Base-by-base conservation (phyloP, 495 filamentous ascomycete genomes). In the Endocarpon pusillum region DNA sequence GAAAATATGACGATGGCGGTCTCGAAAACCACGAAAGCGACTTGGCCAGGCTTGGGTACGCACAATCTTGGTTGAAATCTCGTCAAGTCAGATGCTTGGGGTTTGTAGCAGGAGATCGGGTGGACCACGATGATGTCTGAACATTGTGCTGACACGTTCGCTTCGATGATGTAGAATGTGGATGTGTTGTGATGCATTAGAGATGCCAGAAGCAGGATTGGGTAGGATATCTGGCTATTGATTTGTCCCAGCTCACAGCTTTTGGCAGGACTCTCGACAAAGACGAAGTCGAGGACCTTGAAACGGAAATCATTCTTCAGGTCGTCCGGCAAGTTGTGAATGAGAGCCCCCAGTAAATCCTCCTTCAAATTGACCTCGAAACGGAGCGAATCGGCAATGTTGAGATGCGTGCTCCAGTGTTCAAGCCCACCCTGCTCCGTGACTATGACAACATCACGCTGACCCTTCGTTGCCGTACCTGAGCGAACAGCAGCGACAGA, bases 331-430 rank as follows among this genome's bases (percentile, higher is more conserved):
- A n/a, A n/a, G n/a, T n/a, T n/a, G n/a, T n/a, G n/a, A n/a, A n/a
- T n/a, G n/a, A n/a, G 40, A 8, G 43, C 42, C 0, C 41, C 35
- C 26, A 33, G 26, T 20, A 72, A 40, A n/a, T 62, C 47, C 3
- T 49, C 38, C 38, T 60, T 59, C 7, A 60, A 45, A 44, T 73
- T 64, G 16, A 61, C 53, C 32, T 72, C 64, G 32, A 52, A 57
- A 39, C 62, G 66, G 24, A 72, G 49, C 3, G 58, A 54, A 36
- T 69, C 66, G 14, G 67, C 78, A 19, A 85, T 85, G 22, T 80
- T 76, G 52, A 85, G 78, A 45, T 82, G 81, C 3, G 92, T 64
- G 47, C 81, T 77, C 89, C 89, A 97, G 8, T 75, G 66, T 37
- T 89, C 75, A 10, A 97, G 52, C 19, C 71, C 55, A 15, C 82